Conservation (phyloP, 1,139 yeast genomes). For the Spathaspora jeffriesii region DNA sequence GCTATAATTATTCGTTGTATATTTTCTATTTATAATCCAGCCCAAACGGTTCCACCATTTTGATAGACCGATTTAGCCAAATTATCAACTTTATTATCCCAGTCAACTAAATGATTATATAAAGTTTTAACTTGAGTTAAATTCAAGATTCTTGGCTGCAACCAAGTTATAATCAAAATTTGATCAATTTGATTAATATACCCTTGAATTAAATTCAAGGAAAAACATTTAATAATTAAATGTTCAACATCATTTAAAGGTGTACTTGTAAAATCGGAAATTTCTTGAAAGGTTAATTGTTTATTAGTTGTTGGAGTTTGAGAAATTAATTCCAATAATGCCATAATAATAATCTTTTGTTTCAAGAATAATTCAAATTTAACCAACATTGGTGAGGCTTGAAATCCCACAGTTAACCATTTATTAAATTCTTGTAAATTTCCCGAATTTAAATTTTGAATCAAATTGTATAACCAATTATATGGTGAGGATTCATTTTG, state of each 20-base stretch:
- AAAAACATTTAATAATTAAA: conserved; percentile 87
- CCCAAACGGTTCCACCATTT: conserved; percentile 43
- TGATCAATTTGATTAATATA: conserved; percentile 84
- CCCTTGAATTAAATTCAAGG: conserved; percentile 82
- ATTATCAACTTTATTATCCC: conserved; percentile 75
- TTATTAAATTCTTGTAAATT: conserved; percentile 63
- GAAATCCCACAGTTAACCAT: conserved; percentile 36
- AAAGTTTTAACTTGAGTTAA: conserved; percentile 75
- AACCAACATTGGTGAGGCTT: conserved; percentile 60
- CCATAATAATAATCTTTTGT: conserved; percentile 91
- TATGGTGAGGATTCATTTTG: conserved; percentile 42
- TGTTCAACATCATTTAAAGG: conserved; percentile 79
- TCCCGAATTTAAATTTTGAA: conserved; percentile 77
- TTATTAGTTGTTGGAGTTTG: conserved; percentile 75
- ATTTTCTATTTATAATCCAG: conserved; percentile 19
- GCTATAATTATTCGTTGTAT: neutral
- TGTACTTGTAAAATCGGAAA: conserved; percentile 71
- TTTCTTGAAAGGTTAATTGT: conserved; percentile 69
- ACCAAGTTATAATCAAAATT: conserved; percentile 84
- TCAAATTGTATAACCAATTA: conserved; percentile 73
- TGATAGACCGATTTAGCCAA: conserved; percentile 50
- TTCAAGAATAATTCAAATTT: conserved; percentile 67
- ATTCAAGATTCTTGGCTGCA: conserved; percentile 93
- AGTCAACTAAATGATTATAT: conserved; percentile 68
- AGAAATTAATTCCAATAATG: conserved; percentile 86